phyloP scores from a whole-genome alignment of 768 basidiomycete species.

The Hebeloma cylindrosporum region DNA sequence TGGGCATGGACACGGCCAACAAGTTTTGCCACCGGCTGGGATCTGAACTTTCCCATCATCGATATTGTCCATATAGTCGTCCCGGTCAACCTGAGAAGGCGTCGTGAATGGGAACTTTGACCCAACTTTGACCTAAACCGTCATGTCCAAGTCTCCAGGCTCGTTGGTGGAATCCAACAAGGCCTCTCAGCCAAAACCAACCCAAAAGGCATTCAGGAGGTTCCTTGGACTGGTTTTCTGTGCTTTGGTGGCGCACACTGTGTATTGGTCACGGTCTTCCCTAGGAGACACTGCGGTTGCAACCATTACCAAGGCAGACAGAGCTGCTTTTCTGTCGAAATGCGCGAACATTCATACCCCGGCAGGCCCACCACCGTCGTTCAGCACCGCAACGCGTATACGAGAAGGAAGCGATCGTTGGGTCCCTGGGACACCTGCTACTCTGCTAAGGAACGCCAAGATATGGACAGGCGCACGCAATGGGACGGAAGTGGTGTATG shows the following conservation, averaged over 20 bases:
- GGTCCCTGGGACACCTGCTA: slow-evolving; percentile 50
- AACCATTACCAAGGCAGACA: slow-evolving; percentile 6
- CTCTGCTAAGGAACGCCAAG: slow-evolving; percentile 64
- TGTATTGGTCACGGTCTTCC: slow-evolving; percentile 4
- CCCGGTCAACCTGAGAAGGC: too few species aligned
- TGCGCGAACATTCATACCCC: slow-evolving; percentile 21
- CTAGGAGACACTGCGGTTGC: background rate
- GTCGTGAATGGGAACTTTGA: too few species aligned
- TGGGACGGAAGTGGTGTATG: slow-evolving; percentile 57
- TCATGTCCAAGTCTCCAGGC: too few species aligned
- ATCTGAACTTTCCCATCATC: too few species aligned
- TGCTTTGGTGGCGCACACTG: slow-evolving; percentile 6
- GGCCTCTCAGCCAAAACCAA: too few species aligned
- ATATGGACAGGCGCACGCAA: slow-evolving; percentile 73
- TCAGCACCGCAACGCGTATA: slow-evolving; percentile 13
- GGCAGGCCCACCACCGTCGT: slow-evolving; percentile 26
- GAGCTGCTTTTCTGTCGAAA: slow-evolving; percentile 10
- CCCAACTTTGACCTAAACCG: too few species aligned
- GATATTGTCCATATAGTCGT: too few species aligned
- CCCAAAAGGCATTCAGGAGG: too few species aligned
- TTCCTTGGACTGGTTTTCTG: slow-evolving; percentile 7
- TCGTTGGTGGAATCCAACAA: too few species aligned
- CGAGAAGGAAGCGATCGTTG: slow-evolving; percentile 50
- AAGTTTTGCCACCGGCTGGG: too few species aligned
- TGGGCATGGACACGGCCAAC: too few species aligned